Evolutionary conservation across 768 basidiomycete species (phyloP), one percentile per base, ranked within the genome.

Genomic region (Leccinum subtestaceum): DNA sequence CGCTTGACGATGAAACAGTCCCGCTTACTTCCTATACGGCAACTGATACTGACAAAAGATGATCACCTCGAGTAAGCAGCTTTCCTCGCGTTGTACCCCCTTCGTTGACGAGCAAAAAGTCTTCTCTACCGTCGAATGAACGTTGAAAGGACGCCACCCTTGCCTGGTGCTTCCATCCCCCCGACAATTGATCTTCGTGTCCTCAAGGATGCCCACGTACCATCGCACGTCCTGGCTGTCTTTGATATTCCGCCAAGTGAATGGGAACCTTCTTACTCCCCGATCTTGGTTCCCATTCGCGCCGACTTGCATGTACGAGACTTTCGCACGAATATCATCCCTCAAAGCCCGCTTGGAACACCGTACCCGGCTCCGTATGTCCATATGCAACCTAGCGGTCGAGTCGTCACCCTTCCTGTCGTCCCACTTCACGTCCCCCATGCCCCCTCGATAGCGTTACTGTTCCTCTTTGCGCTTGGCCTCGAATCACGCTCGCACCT

Each of bases 171-270:
- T 58, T 52, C 64, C 12, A 64, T 81, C 3, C 83, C 80, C 4
- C 58, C 74, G 11, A 77, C 78, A 2, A 74, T 85, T 57, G 77
- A 81, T 60, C 78, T 86, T 72, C 75, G 74, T 23, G 73, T 84
- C 54, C 61, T 77, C 11, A 78, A 74, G 56, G 75, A 80, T 52
- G 76, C 77, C 6, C 76, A 75, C 54, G 70, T 77, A 62, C 85
- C 86, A 40, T 86, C 84, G 3, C 86, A 87, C 65, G 74, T 82
- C 57, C 77, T 87, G 49, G 81, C 82, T 21, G 74, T 81, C 62
- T 72, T 75, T 57, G 72, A 73, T 48, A 68, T 72, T 40, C 67
- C 71, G 40, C 67, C 62, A 10, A 60, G 58, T 53, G 68, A 69
- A 45, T 69, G 69, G 67, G 67, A 72, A 31, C 60, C 66, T 31